Conservation (phyloP, 805 yeast species). For the Candida railenensis region DNA sequence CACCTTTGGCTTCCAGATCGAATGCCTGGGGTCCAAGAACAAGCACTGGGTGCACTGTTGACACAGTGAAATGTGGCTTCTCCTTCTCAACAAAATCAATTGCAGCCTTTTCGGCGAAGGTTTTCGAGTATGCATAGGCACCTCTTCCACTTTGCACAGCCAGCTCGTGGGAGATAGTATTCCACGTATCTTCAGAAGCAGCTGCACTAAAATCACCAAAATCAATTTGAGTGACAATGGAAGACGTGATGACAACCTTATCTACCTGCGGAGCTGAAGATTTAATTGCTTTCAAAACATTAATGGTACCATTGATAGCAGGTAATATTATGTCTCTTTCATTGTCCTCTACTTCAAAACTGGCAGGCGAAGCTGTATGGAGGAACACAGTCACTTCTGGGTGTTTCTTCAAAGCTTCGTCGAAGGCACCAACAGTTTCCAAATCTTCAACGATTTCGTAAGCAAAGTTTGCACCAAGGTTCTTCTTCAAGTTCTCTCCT, state of each 20-base stretch:
- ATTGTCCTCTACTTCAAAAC: conserved; percentile 41
- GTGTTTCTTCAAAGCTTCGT: conserved; percentile 41
- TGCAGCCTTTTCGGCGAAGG: conserved; percentile 58
- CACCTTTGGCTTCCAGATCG: conserved; percentile 28
- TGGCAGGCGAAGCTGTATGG: conserved; percentile 63
- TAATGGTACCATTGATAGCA: conserved; percentile 53
- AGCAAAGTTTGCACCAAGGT: conserved; percentile 31
- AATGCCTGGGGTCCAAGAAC: conserved; percentile 61
- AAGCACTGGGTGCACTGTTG: conserved; percentile 53
- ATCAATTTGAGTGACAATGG: conserved; percentile 50
- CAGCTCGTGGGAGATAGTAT: conserved; percentile 50
- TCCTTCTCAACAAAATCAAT: conserved; percentile 49
- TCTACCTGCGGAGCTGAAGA: conserved; percentile 39
- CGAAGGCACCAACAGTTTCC: conserved; percentile 43
- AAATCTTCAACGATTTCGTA: conserved; percentile 51
- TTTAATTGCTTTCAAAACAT: conserved; percentile 48
- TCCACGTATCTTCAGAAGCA: conserved; percentile 52
- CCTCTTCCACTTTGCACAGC: conserved; percentile 33
- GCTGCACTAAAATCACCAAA: conserved; percentile 29
- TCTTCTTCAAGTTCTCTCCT: conserved; percentile 32
- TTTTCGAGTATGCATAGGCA: conserved; percentile 60
- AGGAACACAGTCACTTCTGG: conserved; percentile 53
- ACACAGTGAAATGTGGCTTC: conserved; percentile 39
- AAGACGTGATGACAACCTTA: conserved; percentile 48
- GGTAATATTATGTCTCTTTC: conserved; percentile 55